Base-by-base conservation (phyloP, 75 land plant species). In the Larix kaempferi region DNA sequence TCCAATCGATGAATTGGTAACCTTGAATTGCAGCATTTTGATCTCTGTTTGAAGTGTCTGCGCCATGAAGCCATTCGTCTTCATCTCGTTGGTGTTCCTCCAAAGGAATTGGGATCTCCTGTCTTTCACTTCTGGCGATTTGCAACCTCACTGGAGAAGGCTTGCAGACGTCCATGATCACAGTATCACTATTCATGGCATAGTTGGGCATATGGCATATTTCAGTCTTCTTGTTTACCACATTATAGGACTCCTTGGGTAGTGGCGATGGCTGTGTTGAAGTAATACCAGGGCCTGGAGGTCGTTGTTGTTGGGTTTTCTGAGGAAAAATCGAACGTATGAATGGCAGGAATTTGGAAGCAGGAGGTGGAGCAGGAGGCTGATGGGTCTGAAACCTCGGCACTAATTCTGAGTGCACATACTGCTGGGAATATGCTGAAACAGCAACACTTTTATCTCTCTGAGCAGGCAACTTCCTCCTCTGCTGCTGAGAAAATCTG, bases 241-340 rank as follows among this genome's bases (percentile, higher is more conserved):
- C 55, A 8, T 56, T 69, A 39, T 16, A 65, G 7, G 69, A 33
- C 21, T 65, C 39, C n/a, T 25, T 57, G 55, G 67, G 27, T 55
- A 73, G 17, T 22, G 62, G 55, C 73, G 66, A 19, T 8, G 78
- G 81, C 5, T 16, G 75, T 25, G 35, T 65, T 21, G 41, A 16
- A 37, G 7, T 69, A 17, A 12, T 19, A 41, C 6, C n/a, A 13
- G 21, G 13, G 39, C 73, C 21, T n/a, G 52, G 14, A 21, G 73
- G 14, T 37, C 41, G 52, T 69, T 69, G 73, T 37, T 69, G 52
- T 69, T 69, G 73, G 54, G 39, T 21, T 69, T 37, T 69, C n/a
- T 69, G 54, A n/a, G 54, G 73, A 25, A 81, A 56, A 4, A 85
- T 72, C 2, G 87, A 74, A 26, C 52, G 83, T 29, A 82, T 52